Base-by-base conservation (phyloP, 495 filamentous ascomycete genomes). In the Cercophora newfieldiana region DNA sequence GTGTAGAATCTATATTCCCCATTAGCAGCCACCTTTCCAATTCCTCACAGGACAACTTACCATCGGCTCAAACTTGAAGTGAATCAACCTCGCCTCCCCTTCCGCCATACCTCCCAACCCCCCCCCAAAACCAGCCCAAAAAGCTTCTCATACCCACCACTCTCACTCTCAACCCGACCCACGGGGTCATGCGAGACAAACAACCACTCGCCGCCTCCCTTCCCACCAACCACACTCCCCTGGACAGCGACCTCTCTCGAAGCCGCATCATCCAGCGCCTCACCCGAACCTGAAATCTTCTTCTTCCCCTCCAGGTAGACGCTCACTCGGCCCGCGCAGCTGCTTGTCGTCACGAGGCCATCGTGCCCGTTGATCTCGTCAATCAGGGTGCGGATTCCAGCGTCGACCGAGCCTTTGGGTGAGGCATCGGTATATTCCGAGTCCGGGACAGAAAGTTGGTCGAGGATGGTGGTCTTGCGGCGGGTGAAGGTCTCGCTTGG, bases 41-140 rank as follows among this genome's bases (percentile, higher is more conserved):
- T 12, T 14, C 6, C 54, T 54, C 19, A 49, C 53, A 21, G 53
- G 47, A 66, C 31, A 66, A 67, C 86, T 66, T 83, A 95, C 94
- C 92, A 98, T 91, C 31, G 94, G 91, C 74, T 97, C 94, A 72
- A 94, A 97, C 75, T 95, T 94, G 80, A 97, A 91, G 73, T 92
- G 92, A 48, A 96, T 86, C 70, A 92, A 82, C 66, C 90, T 85
- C 59, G 74, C 75, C 50, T 79, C 69, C 58, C 56, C 53, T 8
- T 53, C 69, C 70, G 56, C 26, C 1, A 26, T 16, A 19, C 14
- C 7, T 69, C 61, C 44, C 66, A 33, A 51, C 58, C 65, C 48
- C 7, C 47, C 14, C 54, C 22, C 16, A 26, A 28, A 50, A 25
- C 61, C 44, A 66, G 7, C 33, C 68, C 53, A 68, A 64, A 59